Conservation (phyloP, 768 basidiomycete genomes). For the Suillus lakei region DNA sequence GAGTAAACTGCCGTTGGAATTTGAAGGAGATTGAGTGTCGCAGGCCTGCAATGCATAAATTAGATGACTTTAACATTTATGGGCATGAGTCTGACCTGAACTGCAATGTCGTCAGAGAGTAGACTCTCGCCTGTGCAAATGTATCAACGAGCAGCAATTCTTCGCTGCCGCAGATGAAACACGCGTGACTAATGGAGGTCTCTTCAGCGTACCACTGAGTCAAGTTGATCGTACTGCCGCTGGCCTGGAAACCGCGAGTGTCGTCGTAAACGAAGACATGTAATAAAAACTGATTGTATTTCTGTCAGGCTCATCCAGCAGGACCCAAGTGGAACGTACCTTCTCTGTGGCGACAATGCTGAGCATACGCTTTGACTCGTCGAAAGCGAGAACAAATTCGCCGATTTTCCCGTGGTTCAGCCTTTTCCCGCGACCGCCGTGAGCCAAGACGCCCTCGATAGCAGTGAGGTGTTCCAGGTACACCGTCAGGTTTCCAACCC, state of each 20-base stretch:
- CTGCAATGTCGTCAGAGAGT: constrained; percentile 55
- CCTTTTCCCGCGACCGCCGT: constrained; percentile 27
- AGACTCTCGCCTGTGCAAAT: constrained; percentile 47
- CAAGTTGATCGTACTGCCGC: constrained; percentile 47
- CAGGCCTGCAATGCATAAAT: constrained; percentile 40
- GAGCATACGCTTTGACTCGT: constrained; percentile 55
- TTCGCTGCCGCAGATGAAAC: constrained; percentile 54
- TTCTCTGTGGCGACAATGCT: constrained; percentile 48
- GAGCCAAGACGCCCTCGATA: constrained; percentile 38
- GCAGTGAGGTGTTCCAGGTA: constrained; percentile 40
- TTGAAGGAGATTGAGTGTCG: constrained; percentile 44
- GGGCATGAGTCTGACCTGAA: constrained; percentile 47
- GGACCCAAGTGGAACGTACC: constrained; percentile 25
- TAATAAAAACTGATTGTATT: constrained; percentile 35
- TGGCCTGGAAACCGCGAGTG: constrained; percentile 44
- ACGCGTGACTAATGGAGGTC: constrained; percentile 36
- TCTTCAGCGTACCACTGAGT: constrained; percentile 45
- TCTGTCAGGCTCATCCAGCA: background rate
- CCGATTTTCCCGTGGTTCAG: constrained; percentile 54
- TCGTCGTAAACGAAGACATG: constrained; percentile 57
- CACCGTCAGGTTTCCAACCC: constrained; percentile 38
- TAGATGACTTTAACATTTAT: background rate
- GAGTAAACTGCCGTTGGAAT: constrained; percentile 44
- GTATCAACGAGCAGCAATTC: constrained; percentile 58
- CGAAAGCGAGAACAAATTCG: constrained; percentile 51